Conservation (phyloP, 306 rosid species). For the Cucumis melo region DNA sequence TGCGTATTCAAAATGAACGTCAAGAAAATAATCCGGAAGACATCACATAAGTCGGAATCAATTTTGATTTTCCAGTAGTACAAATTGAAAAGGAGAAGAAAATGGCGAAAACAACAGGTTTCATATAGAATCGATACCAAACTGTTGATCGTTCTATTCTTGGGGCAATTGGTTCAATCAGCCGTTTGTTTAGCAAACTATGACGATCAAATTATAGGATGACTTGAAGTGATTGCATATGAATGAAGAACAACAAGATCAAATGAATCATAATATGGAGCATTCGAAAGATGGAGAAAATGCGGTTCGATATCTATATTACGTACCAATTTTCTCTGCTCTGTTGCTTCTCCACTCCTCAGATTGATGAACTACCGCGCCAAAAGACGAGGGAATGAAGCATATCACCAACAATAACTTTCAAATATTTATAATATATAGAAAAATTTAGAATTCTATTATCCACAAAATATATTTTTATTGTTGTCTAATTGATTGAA, state of each 20-base stretch:
- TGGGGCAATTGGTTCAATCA: not conserved
- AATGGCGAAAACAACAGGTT: not conserved
- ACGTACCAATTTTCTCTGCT: not conserved
- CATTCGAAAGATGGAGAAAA: not conserved
- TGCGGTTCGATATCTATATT: not conserved
- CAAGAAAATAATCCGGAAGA: not conserved
- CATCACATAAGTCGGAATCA: not conserved
- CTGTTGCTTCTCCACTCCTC: not conserved
- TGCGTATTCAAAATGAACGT: not conserved
- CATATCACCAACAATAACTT: too few species aligned
- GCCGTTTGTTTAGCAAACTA: not conserved
- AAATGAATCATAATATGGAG: not conserved
- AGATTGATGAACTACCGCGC: not conserved
- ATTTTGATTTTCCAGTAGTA: not conserved
- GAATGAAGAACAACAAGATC: not conserved
- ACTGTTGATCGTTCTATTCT: not conserved
- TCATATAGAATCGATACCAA: not conserved
- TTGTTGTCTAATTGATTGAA: too few species aligned
- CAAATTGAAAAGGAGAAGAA: not conserved
- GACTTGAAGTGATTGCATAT: not conserved
- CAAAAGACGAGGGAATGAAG: not conserved
- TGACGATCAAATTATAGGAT: not conserved
- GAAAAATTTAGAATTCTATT: too few species aligned
- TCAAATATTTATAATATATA: too few species aligned
- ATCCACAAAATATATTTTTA: too few species aligned